Evolutionary conservation across 2,329 filamentous ascomycete genomes (phyloP), one percentile per base, ranked within the genome.

Genomic region (Epichloe hybrida): DNA sequence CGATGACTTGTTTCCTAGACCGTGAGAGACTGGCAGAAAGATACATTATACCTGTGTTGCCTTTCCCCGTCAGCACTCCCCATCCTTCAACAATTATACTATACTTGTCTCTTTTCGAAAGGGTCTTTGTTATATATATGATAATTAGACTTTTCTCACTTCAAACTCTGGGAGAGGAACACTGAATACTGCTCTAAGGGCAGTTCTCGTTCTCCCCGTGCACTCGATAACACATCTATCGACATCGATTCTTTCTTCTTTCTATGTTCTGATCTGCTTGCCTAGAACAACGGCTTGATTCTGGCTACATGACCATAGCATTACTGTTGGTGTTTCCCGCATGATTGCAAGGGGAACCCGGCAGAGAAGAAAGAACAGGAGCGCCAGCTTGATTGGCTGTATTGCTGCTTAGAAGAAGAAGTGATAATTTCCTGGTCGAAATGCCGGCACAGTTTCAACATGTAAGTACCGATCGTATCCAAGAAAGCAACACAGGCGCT

Each of bases 361-460:
- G 36, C 13, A 39, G 37, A 48, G 27, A 5, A 20, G 21, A 36
- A 38, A 13, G n/a, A 23, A 7, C 4, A 20, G 17, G 13, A n/a
- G n/a, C 15, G 37, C 17, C 5, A 5, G 13, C n/a, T 21, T 17
- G 17, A 15, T 21, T 11, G 31, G 12, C 39, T 31, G 4, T 9
- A 12, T 37, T 23, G 12, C 27, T 11, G 27, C 6, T 11, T 3
- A 7, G 5, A 13, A 27, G 27, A 21, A 34, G 12, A 17, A 17
- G 17, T 23, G 23, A 11, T 12, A 38, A 3, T 21, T 15, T 38
- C 35, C 4, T 37, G 27, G 27, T n/a, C 51, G 45, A 54, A 12
- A 58, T 58, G 54, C 51, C 53, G 42, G 50, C 48, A 34, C 51
- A 53, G 20, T 58, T 56, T 43, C 54, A 52, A 39, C 56, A 58